Percentiles rank a stretch among this genome's conserved stretches.
These are phyloP conservation scores for Trametopsis cervina DNA, from an alignment of 768 basidiomycete species.

Conservation along the genomic window DNA sequence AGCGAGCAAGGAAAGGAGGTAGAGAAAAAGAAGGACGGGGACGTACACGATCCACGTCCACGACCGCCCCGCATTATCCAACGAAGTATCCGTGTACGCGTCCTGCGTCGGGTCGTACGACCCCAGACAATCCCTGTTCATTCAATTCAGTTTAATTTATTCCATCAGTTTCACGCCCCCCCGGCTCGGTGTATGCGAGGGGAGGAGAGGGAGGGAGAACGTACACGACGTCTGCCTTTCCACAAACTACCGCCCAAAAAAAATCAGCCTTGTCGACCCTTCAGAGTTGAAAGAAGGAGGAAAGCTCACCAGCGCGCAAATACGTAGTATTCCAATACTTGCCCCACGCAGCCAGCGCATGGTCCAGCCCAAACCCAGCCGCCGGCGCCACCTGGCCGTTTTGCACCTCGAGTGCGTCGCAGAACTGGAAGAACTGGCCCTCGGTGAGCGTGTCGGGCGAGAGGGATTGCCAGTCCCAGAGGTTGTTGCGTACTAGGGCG, in stretches of 20 bases:
- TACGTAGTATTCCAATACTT: constrained; percentile 45
- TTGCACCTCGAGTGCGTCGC: constrained; percentile 63
- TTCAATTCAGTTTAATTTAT: background rate
- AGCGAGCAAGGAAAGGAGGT: no score
- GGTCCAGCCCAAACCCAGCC: constrained; percentile 53
- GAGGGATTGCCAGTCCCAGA: constrained; percentile 65
- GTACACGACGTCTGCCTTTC: constrained; percentile 37
- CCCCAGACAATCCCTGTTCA: constrained; percentile 34
- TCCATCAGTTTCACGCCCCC: background rate
- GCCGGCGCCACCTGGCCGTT: constrained; percentile 43
- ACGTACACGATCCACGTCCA: constrained; percentile 66
- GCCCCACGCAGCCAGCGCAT: constrained; percentile 57
- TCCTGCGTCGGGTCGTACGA: constrained; percentile 30
- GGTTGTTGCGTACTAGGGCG: constrained; percentile 33
- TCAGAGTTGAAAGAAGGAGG: no score
- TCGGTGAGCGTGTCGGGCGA: constrained; percentile 42
- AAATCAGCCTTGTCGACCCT: constrained; percentile 2
- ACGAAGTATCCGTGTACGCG: constrained; percentile 46
- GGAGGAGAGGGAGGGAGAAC: constrained; percentile 16
- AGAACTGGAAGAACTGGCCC: constrained; percentile 50
- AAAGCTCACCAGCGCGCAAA: no score
- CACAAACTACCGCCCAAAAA: constrained; percentile 40
- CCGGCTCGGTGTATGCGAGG: no score
- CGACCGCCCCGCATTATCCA: constrained; percentile 52
- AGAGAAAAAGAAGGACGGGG: no score